Evolutionary conservation across 805 yeast genomes (phyloP), one percentile per base, ranked within the genome.

Genomic region (Torulaspora indica): DNA sequence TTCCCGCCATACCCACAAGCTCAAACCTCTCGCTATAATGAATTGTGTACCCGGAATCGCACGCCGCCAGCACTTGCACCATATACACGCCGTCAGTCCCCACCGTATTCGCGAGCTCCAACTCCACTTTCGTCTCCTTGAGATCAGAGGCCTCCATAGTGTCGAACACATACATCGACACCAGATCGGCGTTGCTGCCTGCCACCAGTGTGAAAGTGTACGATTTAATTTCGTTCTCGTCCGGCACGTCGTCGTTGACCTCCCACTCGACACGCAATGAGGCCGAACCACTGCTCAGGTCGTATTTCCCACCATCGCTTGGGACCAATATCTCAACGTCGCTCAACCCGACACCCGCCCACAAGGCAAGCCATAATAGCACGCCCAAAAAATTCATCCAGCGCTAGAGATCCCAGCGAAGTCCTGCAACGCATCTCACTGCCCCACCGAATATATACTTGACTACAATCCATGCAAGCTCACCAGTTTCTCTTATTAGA

Each of bases 1-100:
- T 46, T 30, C 96, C 96, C 1, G 79, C 69, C 93, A 91, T 82
- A 6, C 86, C 95, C 0, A 70, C 61, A 42, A 91, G 67, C 33
- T 64, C 54, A 66, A 89, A 82, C 55, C 93, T 70, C 31, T 71
- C 68, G 3, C 90, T 63, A 63, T 86, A 86, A 56, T 81, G 85
- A 52, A 79, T 80, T 1, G 86, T 72, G 55, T 67, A 70, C 31
- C 79, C 82, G 2, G 52, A 50, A 3, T 65, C 52, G 1, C 63
- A 47, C 8, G 54, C 46, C 1, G 87, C 76, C 51, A 74, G 75
- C 23, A 88, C 62, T 67, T 90, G 97, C 49, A 90, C 58, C 62
- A 69, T 85, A 64, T 79, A 91, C 39, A 61, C 53, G 30, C 97
- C 98, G 56, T 73, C 63, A 1, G 77, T 74, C 24, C 81, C 86